phyloP scores from a whole-genome alignment of 2,329 filamentous ascomycete genomes.

The Penicillium corylophilum region DNA sequence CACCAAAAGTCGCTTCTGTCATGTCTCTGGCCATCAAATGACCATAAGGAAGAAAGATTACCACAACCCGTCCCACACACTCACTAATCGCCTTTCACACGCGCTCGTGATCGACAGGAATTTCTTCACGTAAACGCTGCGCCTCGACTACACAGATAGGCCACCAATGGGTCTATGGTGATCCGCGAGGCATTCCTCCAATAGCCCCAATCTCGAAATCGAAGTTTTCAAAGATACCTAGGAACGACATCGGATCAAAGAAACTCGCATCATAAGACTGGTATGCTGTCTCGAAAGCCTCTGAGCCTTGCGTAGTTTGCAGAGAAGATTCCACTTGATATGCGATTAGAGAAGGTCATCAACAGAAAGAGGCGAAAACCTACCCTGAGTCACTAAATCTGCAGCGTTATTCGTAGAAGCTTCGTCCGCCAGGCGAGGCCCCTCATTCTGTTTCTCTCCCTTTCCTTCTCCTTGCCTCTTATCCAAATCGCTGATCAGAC shows the following conservation, averaged over 20 bases:
- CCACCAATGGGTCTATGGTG: not conserved
- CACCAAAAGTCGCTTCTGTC: no score
- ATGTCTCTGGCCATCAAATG: no score
- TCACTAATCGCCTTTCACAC: no score
- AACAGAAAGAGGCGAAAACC: not conserved
- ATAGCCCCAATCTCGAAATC: not conserved
- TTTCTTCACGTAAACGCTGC: no score
- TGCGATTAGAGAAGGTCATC: not conserved
- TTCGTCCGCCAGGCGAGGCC: no score
- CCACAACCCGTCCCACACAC: no score
- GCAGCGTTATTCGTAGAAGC: not conserved
- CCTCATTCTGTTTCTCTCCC: not conserved
- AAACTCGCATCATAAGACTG: not conserved
- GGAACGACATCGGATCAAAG: not conserved
- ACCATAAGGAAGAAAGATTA: no score
- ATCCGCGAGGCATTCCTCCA: not conserved
- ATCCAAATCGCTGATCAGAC: not conserved
- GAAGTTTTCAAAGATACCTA: not conserved
- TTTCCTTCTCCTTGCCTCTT: not conserved
- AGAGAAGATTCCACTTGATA: not conserved
- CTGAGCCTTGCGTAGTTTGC: not conserved
- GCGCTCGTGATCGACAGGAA: no score
- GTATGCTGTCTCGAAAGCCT: not conserved
- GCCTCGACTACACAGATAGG: no score
- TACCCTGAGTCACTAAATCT: not conserved